phyloP scores from a whole-genome alignment of 83 land plant genomes.

The Larix sibirica region DNA sequence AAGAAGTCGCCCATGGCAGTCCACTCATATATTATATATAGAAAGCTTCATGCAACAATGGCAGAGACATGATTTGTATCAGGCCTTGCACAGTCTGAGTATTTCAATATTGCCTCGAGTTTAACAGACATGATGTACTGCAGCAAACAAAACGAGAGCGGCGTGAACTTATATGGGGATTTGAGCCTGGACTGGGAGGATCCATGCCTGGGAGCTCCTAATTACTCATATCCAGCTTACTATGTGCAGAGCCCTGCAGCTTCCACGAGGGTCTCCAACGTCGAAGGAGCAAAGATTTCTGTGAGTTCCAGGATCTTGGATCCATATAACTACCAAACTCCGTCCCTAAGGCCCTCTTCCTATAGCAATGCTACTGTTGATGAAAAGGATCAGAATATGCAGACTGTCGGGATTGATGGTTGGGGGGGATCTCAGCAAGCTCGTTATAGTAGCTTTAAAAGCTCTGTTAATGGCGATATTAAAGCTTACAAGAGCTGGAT shows the following conservation, averaged over 20 bases:
- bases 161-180: background rate
- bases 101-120: too few relatives aligned
- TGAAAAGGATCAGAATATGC: background rate
- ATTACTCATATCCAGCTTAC: slow-evolving; percentile 21
- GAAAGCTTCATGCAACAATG: too few relatives aligned
- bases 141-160: too few relatives aligned
- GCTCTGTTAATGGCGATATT: slow-evolving; percentile 19
- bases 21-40: too few relatives aligned
- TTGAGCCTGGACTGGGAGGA: background rate
- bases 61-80: too few relatives aligned
- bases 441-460: slow-evolving; percentile 34
- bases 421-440: background rate
- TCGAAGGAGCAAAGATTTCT: background rate
- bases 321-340: slow-evolving; percentile 14
- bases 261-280: slow-evolving; percentile 34
- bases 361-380: background rate
- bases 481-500: slow-evolving; percentile 4
- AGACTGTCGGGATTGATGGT: background rate
- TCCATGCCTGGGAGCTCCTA: background rate
- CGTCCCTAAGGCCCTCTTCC: background rate
- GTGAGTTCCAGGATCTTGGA: background rate
- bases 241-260: slow-evolving; percentile 57
- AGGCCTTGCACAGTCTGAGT: too few relatives aligned
- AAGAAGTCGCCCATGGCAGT: too few relatives aligned
- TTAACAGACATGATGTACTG: too few relatives aligned